Evolutionary conservation across 169 alveolate genomes (phyloP).

Genomic region (Eimeria necatrix): DNA sequence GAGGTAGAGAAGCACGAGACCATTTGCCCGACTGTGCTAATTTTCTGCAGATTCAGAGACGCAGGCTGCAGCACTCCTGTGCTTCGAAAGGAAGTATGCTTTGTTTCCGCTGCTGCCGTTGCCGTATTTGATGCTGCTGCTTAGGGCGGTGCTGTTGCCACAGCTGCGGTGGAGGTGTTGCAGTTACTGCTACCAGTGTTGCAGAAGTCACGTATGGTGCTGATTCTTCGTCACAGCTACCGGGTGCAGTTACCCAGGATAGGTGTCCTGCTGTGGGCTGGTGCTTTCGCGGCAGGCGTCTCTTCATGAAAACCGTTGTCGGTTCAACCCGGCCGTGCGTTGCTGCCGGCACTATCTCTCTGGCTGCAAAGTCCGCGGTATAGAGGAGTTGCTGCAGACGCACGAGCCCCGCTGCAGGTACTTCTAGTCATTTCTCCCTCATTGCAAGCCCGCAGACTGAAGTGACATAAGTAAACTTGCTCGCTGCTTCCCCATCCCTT

Average conservation of each 20-base stretch:
- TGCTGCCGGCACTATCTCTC: conserved; percentile 76
- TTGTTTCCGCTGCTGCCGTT: neutral
- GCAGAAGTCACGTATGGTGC: neutral
- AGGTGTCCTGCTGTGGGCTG: neutral
- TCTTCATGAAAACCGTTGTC: conserved; percentile 80
- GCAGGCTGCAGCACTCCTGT: conserved; percentile 78
- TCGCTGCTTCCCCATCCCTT: neutral
- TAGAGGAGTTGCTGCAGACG: conserved; percentile 74
- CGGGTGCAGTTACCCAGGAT: neutral
- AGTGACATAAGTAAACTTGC: neutral
- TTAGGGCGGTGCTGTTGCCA: neutral
- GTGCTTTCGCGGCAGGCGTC: conserved; percentile 67
- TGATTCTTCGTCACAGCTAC: neutral
- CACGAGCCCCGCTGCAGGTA: conserved; percentile 83
- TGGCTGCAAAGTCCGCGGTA: conserved; percentile 82
- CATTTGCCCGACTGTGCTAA: conserved; percentile 64
- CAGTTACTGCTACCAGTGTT: conserved; percentile 18
- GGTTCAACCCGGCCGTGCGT: conserved; percentile 81
- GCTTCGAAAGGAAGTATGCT: conserved; percentile 58
- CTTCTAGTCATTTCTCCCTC: too few relatives aligned
- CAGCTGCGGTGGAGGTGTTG: neutral
- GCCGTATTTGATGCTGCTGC: neutral
- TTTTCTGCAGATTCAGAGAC: conserved; percentile 75
- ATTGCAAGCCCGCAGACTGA: neutral
- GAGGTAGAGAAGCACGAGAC: conserved; percentile 73